These are phyloP conservation scores for Globisporangium takayamanum DNA, from an alignment of 352 stramenopile genomes.

Conservation along the genomic window DNA sequence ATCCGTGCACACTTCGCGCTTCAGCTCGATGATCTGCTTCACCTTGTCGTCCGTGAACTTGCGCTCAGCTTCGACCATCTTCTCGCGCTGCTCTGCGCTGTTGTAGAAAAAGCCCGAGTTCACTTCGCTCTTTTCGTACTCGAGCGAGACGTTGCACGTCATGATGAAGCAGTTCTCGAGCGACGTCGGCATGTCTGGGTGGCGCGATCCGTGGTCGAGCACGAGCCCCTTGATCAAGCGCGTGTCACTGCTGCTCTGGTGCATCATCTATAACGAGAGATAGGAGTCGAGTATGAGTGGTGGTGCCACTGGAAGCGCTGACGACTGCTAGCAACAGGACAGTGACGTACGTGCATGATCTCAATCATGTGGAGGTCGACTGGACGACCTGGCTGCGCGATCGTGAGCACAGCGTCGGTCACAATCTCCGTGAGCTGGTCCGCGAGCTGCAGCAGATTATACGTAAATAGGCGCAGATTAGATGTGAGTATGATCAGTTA, in stretches of 20 bases:
- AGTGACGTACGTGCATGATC: constrained; percentile 92
- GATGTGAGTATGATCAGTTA: not conserved
- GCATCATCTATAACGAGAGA: constrained; percentile 85
- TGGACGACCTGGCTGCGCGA: constrained; percentile 78
- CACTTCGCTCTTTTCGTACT: constrained; percentile 99
- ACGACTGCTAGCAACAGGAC: not conserved
- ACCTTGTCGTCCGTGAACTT: constrained; percentile 96
- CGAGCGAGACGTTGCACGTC: constrained; percentile 99
- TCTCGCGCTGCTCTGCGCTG: constrained; percentile 97
- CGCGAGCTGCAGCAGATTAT: constrained; percentile 33
- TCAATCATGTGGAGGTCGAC: constrained; percentile 99
- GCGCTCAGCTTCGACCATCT: constrained; percentile 93
- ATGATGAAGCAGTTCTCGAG: constrained; percentile 98
- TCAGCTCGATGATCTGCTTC: constrained; percentile 98
- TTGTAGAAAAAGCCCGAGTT: constrained; percentile 98
- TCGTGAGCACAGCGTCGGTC: constrained; percentile 95
- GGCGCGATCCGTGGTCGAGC: constrained; percentile 97
- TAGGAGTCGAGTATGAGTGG: not conserved
- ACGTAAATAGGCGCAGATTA: too few species aligned
- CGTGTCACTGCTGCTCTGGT: constrained; percentile 93
- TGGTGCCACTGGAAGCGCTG: not conserved
- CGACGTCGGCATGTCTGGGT: constrained; percentile 98
- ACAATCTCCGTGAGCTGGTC: constrained; percentile 95
- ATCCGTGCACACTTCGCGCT: constrained; percentile 93
- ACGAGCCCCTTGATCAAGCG: constrained; percentile 94